phyloP scores from a whole-genome alignment of 2,329 filamentous ascomycete genomes.

The Fusarium sp. region DNA sequence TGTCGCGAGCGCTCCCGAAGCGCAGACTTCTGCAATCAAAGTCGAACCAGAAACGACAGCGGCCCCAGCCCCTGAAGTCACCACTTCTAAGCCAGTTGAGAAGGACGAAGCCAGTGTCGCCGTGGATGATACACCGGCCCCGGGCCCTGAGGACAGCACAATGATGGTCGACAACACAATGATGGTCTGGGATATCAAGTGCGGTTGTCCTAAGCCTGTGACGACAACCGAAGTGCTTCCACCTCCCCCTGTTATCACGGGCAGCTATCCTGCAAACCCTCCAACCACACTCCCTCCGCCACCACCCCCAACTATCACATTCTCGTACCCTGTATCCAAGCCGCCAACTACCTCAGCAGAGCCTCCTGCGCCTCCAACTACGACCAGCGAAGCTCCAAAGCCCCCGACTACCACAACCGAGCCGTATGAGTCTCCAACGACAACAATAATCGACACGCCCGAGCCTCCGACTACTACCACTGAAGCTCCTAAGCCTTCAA shows the following conservation, averaged over 20 bases:
- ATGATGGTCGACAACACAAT: conserved; percentile 14
- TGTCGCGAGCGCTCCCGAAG: conserved; percentile 1
- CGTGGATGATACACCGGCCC: not conserved
- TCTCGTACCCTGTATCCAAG: not conserved
- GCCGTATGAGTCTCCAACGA: not conserved
- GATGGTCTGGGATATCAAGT: conserved; percentile 20
- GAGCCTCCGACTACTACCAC: conserved; percentile 7
- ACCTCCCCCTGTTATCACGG: not conserved
- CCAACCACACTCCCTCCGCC: conserved; percentile 6
- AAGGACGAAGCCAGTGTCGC: not conserved
- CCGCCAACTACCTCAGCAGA: conserved; percentile 5
- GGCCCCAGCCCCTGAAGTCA: conserved; percentile 12
- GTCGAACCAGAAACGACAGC: conserved; percentile 7
- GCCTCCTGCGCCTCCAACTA: conserved; percentile 3
- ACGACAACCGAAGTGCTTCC: conserved; percentile 2
- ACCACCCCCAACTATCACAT: conserved; percentile 3
- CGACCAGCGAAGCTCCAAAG: not conserved
- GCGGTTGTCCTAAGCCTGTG: conserved; percentile 21
- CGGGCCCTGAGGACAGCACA: conserved; percentile 1
- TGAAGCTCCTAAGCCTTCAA: not conserved
- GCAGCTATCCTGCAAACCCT: conserved; percentile 1
- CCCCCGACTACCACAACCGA: conserved; percentile 2
- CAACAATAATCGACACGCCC: not conserved
- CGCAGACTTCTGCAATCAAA: conserved; percentile 10
- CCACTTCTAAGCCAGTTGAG: conserved; percentile 3